These are phyloP conservation scores for Zizania latifolia DNA, from an alignment of 176 grass and related monocot species.

Conservation along the genomic window DNA sequence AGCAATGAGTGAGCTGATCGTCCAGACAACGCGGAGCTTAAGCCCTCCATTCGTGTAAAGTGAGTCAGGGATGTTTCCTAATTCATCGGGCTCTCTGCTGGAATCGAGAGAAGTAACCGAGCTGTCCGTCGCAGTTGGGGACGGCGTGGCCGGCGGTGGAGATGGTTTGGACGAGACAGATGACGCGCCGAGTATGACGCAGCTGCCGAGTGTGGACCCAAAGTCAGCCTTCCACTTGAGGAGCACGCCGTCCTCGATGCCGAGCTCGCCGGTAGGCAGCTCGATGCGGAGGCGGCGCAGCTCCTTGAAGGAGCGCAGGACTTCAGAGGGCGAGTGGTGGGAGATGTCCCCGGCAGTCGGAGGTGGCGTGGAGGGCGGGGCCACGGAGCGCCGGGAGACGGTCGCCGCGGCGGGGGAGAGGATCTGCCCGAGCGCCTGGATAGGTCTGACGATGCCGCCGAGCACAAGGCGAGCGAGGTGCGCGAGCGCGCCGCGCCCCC, in stretches of 20 bases:
- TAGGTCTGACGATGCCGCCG: conserved; percentile 59
- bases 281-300: conserved; percentile 69
- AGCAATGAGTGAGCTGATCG: conserved; percentile 85
- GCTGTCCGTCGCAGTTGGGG: not conserved
- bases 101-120: not conserved
- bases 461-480: conserved; percentile 58
- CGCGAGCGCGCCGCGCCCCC: conserved; percentile 37
- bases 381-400: conserved; percentile 18
- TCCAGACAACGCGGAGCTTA: conserved; percentile 85
- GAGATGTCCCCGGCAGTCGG: conserved; percentile 43
- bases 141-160: not conserved
- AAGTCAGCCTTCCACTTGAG: conserved; percentile 91
- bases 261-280: conserved; percentile 76
- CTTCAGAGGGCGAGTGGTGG: conserved; percentile 92
- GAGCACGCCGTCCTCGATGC: conserved; percentile 74
- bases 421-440: conserved; percentile 81
- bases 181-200: conserved; percentile 70
- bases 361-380: not conserved
- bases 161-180: conserved; percentile 41
- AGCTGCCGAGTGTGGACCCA: conserved; percentile 70
- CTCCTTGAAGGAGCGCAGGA: conserved; percentile 79
- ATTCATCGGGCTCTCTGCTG: conserved; percentile 34
- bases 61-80: conserved; percentile 49
- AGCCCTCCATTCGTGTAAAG: conserved; percentile 57
- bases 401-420: conserved; percentile 45